These are phyloP conservation scores for Oryza nivara DNA, from an alignment of 176 grass and related monocot genomes.

Conservation along the genomic window DNA sequence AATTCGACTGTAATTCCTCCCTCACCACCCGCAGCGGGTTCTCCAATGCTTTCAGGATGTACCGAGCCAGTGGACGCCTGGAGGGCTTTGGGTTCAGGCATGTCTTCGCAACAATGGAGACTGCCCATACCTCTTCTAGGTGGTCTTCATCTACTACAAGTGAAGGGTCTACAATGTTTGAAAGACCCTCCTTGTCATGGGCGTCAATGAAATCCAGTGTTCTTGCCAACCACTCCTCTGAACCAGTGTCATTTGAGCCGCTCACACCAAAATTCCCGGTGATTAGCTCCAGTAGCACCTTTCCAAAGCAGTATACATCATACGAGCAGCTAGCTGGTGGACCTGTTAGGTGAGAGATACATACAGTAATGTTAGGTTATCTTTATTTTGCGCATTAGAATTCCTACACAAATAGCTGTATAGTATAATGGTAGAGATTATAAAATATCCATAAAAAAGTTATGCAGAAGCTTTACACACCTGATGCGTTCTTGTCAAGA, in stretches of 20 bases:
- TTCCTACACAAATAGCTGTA: conserved; percentile 1
- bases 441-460: conserved; percentile 1
- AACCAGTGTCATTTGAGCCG: conserved; percentile 53
- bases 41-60: conserved; percentile 80
- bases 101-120: conserved; percentile 77
- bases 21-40: conserved; percentile 76
- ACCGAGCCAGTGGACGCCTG: conserved; percentile 66
- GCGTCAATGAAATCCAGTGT: conserved; percentile 61
- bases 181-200: conserved; percentile 63
- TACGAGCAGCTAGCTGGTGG: conserved; percentile 70
- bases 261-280: conserved; percentile 68
- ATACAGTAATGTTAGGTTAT: conserved; percentile 19
- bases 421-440: not conserved
- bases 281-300: conserved; percentile 86
- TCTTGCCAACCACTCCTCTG: conserved; percentile 62
- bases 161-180: conserved; percentile 68
- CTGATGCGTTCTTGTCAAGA: conserved; percentile 66
- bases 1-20: conserved; percentile 51
- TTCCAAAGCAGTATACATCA: conserved; percentile 88
- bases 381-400: conserved; percentile 23
- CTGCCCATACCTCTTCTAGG: conserved; percentile 90
- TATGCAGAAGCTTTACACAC: conserved; percentile 54
- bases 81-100: conserved; percentile 77
- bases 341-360: conserved; percentile 50
- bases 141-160: conserved; percentile 85